These are phyloP conservation scores for Diospyros lotus DNA, from an alignment of 148 eudicot species.

Conservation along the genomic window DNA sequence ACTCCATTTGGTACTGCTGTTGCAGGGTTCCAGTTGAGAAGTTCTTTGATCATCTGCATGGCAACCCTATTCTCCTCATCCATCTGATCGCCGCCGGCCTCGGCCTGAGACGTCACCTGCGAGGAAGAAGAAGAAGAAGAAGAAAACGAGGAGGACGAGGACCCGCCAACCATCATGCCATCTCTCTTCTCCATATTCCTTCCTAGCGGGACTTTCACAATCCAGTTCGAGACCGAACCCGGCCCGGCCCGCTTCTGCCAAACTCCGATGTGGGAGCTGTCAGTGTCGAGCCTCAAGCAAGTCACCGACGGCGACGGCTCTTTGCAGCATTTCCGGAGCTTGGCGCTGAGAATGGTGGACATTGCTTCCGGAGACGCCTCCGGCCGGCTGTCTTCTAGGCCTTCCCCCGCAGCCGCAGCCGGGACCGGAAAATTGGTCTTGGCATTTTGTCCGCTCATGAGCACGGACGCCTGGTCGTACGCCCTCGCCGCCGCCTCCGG, in stretches of 20 bases:
- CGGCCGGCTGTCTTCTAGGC: background rate
- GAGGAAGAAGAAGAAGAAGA: constrained; percentile 7
- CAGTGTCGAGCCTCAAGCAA: constrained; percentile 76
- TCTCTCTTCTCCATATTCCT: constrained; percentile 13
- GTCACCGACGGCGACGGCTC: constrained; percentile 78
- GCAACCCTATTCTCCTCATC: constrained; percentile 69
- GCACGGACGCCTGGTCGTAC: no score
- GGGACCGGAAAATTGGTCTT: constrained; percentile 71
- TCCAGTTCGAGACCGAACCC: constrained; percentile 66
- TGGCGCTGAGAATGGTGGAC: constrained; percentile 50
- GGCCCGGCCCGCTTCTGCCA: constrained; percentile 84
- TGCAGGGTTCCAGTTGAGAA: constrained; percentile 50
- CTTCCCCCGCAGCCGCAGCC: constrained; percentile 2
- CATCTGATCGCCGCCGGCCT: constrained; percentile 19
- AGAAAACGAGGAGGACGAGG: background rate
- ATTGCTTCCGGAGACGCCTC: constrained; percentile 19
- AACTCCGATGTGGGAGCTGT: constrained; percentile 77
- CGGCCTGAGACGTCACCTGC: constrained; percentile 10
- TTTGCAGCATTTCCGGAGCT: constrained; percentile 64
- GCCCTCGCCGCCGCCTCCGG: no score
- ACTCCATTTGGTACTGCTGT: no score
- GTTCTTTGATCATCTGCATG: constrained; percentile 85
- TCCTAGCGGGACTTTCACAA: constrained; percentile 68
- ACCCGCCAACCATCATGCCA: background rate
- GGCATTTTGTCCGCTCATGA: constrained; percentile 77